Conservation (phyloP, 495 filamentous ascomycete genomes). For the Penicillium robsamsonii region DNA sequence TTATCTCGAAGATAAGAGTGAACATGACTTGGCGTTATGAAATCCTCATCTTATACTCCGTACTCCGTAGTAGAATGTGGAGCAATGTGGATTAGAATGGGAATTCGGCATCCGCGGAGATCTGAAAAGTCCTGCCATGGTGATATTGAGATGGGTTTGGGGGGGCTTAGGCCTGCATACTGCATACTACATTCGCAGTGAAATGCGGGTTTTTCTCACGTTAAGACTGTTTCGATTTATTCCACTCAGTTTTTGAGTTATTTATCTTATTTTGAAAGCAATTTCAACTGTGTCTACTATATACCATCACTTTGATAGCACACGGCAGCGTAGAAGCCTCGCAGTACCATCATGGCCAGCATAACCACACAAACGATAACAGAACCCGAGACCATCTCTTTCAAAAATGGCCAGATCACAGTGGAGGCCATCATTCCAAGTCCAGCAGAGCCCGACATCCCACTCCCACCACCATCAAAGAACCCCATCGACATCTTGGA, state of each 20-base stretch:
- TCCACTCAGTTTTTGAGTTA: background rate
- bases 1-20: slow-evolving; percentile 12
- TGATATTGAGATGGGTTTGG: background rate
- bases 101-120: slow-evolving; percentile 5
- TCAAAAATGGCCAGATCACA: slow-evolving; percentile 30
- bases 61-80: background rate
- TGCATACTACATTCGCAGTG: background rate
- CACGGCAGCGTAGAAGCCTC: background rate
- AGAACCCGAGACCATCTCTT: slow-evolving; percentile 12
- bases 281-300: background rate
- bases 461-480: slow-evolving; percentile 70
- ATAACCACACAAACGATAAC: slow-evolving; percentile 26
- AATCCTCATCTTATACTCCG: background rate
- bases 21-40: background rate
- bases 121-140: background rate
- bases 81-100: background rate
- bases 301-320: background rate
- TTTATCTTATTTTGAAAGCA: background rate
- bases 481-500: slow-evolving; percentile 63
- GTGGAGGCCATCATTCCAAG: slow-evolving; percentile 27
- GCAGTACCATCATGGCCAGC: slow-evolving; percentile 27
- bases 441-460: slow-evolving; percentile 45
- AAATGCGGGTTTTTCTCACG: background rate
- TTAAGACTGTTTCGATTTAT: background rate
- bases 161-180: background rate